Evolutionary conservation across 2,329 filamentous ascomycete species (phyloP), one percentile per base, ranked within the genome.

Genomic region (Fusarium armeniacum): DNA sequence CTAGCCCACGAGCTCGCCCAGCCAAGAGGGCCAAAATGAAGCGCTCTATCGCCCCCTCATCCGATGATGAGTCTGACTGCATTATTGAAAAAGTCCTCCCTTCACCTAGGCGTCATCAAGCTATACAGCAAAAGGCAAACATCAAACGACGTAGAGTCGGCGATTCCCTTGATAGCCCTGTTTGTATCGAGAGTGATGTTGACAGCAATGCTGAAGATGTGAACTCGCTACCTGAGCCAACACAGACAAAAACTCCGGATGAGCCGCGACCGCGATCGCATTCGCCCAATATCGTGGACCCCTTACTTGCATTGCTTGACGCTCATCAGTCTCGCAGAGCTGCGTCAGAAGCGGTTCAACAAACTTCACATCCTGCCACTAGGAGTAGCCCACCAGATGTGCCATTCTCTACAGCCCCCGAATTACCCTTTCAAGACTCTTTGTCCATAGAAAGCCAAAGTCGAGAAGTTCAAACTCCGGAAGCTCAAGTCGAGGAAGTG

Each of bases 31-130:
- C 20, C 18, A 67, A 54, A 24, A 47, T 36, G 18, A 12, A 35
- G 30, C 58, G n/a, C n/a, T 32, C 44, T 22, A 12, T 33, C 36
- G 35, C 24, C 18, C 24, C 11, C 15, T 38, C 46, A 11, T 24
- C 38, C 4, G 52, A 38, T 4, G 49, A 72, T 20, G 63, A 62
- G 15, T 67, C 68, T 2, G 73, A 74, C 30, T 67, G 67, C 38
- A 32, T 69, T 10, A 67, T 65, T n/a, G 69, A 71, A 40, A 73
- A 65, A n/a, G 55, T 51, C n/a, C 20, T 41, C n/a, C 44, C 56
- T 24, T 58, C 62, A 22, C 61, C 66, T 8, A 68, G 62, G 47
- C 67, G 50, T 50, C 62, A 47, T 11, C 35, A 24, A 8, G 28
- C 13, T 10, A 20, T 57, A 11, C 44, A 44, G 10, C 58, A 54